Evolutionary conservation across 2,329 filamentous ascomycete species (phyloP), one percentile per base, ranked within the genome.

Genomic region (Paracoccidioides lutzii): DNA sequence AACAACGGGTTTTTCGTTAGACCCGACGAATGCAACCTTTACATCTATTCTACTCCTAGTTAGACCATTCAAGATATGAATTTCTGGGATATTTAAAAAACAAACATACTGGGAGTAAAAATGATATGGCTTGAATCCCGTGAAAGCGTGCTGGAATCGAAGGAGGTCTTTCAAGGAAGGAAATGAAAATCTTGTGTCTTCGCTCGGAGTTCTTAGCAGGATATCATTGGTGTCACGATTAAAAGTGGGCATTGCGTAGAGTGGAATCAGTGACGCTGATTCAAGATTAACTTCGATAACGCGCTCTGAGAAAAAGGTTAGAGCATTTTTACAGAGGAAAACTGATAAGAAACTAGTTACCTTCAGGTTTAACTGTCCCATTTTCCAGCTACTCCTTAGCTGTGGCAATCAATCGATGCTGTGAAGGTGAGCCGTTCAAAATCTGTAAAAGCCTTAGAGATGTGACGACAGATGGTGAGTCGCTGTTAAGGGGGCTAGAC

Each of bases 201-300:
- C 32, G 43, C 51, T 35, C 10, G 40, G 40, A 9, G 40, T 53
- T n/a, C 51, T 43, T 9, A 53, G 40, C n/a, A 53, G 28, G 37
- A 53, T 14, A 12, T 53, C 51, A 5, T 53, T 43, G 3, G 51
- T 45, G 10, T 53, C 51, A 30, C 51, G 40, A n/a, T 42, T 12
- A 6, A 53, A 53, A 33, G 51, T 53, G 12, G 51, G 51, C 40
- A 53, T 53, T n/a, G 51, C 51, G 40, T 53, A 53, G 44, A 53
- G 51, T 7, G 51, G 51, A 43, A 43, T 40, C 3, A 53, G 44
- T 8, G 6, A 35, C 35, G 51, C 40, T 2, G 51, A 43, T 37
- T 53, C 51, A 30, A 53, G 51, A 43, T 53, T 43, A 30, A 53
- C 28, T 22, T 53, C 40, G 28, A 45, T 53, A 33, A 53, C 33